A percentile compares a stretch with the other conserved stretches of the same genome.
phyloP scores from a whole-genome alignment of 2,329 filamentous ascomycete species.

The Trichoderma pleuroti region DNA sequence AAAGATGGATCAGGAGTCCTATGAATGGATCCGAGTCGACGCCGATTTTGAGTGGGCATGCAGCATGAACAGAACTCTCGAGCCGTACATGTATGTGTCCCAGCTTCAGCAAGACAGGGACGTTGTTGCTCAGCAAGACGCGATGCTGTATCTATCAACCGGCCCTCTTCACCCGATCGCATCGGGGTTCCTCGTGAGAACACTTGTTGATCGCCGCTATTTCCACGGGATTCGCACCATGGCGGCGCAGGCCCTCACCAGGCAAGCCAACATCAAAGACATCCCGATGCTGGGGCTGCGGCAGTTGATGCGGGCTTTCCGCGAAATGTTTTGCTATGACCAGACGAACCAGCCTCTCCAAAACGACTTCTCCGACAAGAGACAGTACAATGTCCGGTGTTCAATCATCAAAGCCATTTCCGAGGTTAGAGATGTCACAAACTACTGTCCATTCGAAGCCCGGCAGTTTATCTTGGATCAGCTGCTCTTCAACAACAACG shows the following conservation, averaged over 20 bases:
- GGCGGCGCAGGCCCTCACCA: constrained; percentile 74
- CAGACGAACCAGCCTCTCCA: constrained; percentile 75
- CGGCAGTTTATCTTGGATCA: constrained; percentile 85
- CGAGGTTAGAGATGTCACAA: constrained; percentile 67
- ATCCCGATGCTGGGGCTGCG: constrained; percentile 72
- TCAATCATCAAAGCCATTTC: constrained; percentile 80
- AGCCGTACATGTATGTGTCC: constrained; percentile 95
- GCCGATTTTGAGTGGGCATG: constrained; percentile 98
- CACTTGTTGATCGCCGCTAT: constrained; percentile 86
- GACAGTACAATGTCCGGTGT: constrained; percentile 78
- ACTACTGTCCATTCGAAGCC: constrained; percentile 73
- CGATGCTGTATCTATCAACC: constrained; percentile 69
- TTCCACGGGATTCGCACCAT: constrained; percentile 88
- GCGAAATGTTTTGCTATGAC: constrained; percentile 81
- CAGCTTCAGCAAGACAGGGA: constrained; percentile 96
- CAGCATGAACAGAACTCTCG: constrained; percentile 75
- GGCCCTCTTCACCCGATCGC: constrained; percentile 72
- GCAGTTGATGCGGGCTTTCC: constrained; percentile 82
- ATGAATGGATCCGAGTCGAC: constrained; percentile 98
- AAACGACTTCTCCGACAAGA: constrained; percentile 88
- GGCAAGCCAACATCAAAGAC: constrained; percentile 66
- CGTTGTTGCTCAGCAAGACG: constrained; percentile 79
- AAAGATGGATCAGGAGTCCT: constrained; percentile 91
- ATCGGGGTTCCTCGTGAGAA: constrained; percentile 84
- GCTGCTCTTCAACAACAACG: constrained; percentile 91